These are phyloP conservation scores for Sporothrix pallida DNA, from an alignment of 2,329 filamentous ascomycete genomes.

Conservation along the genomic window DNA sequence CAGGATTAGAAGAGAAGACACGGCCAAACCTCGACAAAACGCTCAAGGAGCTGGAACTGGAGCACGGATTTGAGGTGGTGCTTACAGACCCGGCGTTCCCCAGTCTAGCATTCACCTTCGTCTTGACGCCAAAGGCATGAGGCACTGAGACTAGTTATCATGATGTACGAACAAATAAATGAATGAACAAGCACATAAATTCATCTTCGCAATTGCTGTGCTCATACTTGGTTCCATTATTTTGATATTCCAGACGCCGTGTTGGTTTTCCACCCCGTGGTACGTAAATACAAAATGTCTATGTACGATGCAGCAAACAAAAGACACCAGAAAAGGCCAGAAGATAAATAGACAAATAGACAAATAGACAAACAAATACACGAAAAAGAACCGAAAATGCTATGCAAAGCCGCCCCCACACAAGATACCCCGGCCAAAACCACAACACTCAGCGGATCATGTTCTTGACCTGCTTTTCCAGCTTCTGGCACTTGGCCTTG, in stretches of 20 bases:
- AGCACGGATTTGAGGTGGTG: slow-evolving; percentile 84
- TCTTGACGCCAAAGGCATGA: slow-evolving; percentile 54
- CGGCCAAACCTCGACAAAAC: slow-evolving; percentile 80
- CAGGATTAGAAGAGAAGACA: slow-evolving; percentile 82
- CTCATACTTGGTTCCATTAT: neutral
- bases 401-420: slow-evolving; percentile 17
- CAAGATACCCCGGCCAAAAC: neutral
- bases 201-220: too few species aligned
- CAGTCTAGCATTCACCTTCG: slow-evolving; percentile 69
- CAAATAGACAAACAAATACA: neutral
- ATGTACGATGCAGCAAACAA: slow-evolving; percentile 28
- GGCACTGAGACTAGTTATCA: neutral
- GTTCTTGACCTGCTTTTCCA: slow-evolving; percentile 72
- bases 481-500: slow-evolving; percentile 79
- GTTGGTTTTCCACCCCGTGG: slow-evolving; percentile 36
- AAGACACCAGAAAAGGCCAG: slow-evolving; percentile 25
- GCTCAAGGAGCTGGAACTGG: slow-evolving; percentile 72
- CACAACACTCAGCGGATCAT: slow-evolving; percentile 57
- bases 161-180: neutral
- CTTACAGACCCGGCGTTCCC: slow-evolving; percentile 90
- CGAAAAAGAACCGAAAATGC: slow-evolving; percentile 22
- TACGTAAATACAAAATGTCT: slow-evolving; percentile 30
- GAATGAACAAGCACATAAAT: neutral
- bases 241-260: slow-evolving; percentile 35
- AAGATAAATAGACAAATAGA: slow-evolving; percentile 13